A percentile compares a stretch with the other conserved stretches of the same genome.
Conservation (phyloP, 169 alveolate genomes). For the Eimeria tenella region DNA sequence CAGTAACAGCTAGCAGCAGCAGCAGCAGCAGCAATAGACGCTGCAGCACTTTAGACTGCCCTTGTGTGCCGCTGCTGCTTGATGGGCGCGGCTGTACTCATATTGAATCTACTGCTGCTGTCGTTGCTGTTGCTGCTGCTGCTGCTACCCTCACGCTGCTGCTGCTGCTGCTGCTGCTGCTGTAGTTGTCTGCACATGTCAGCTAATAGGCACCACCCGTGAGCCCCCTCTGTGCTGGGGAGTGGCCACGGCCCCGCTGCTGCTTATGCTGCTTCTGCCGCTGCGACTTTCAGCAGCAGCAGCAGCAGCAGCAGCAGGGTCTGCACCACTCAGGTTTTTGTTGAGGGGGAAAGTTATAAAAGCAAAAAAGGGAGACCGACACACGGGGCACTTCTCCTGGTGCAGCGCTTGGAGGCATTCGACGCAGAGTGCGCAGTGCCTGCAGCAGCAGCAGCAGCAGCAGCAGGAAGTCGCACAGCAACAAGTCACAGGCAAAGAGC, state of each 20-base stretch:
- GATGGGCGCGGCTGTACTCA: too few species aligned
- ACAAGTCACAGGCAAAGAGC: background rate
- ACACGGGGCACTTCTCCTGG: slow-evolving; percentile 85
- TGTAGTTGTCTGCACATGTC: background rate
- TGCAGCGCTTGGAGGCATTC: slow-evolving; percentile 83
- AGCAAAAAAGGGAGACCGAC: slow-evolving; percentile 82
- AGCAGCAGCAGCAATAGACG: too few species aligned
- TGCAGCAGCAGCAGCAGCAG: slow-evolving; percentile 48
- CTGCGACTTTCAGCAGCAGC: background rate
- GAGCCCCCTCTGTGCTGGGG: slow-evolving; percentile 32
- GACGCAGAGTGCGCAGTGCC: slow-evolving; percentile 80
- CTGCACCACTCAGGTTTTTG: slow-evolving; percentile 14
- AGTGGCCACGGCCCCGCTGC: background rate
- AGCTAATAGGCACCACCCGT: slow-evolving; percentile 18
- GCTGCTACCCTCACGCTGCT: background rate
- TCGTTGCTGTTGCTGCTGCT: background rate
- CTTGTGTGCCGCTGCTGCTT: too few species aligned
- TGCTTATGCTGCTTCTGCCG: background rate
- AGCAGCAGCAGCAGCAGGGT: background rate
- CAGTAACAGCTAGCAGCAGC: too few species aligned
- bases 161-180: background rate
- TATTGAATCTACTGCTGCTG: too few species aligned
- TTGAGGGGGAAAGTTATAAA: slow-evolving; percentile 83
- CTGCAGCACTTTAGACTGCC: too few species aligned
- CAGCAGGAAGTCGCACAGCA: background rate